These are phyloP conservation scores for Nicotiana attenuata DNA, from an alignment of 257 asterid genomes.

Conservation along the genomic window DNA sequence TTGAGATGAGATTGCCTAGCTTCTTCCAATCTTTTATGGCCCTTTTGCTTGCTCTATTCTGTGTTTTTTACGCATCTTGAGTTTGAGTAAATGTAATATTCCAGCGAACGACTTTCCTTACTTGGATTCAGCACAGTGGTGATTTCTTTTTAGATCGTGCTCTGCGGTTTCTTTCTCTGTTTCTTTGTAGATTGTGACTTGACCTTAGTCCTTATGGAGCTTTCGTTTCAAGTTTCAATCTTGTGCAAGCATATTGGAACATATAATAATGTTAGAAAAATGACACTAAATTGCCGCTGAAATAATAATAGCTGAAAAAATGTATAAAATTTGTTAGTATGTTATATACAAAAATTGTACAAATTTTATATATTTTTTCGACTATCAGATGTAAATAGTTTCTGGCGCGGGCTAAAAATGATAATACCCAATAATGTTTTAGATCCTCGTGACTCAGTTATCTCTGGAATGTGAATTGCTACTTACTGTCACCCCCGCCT, in stretches of 20 bases:
- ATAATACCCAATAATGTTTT: background rate
- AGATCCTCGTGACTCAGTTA: background rate
- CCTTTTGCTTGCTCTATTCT: background rate
- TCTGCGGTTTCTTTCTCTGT: background rate
- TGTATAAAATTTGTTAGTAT: too few species aligned
- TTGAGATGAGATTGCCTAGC: background rate
- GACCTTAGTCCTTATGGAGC: background rate
- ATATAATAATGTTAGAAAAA: too few species aligned
- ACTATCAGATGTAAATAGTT: too few species aligned
- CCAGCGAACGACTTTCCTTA: background rate
- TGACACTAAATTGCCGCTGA: too few species aligned
- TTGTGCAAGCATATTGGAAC: background rate
- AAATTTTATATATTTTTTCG: too few species aligned
- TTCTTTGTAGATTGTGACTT: background rate
- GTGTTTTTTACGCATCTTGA: background rate
- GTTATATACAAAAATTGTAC: too few species aligned
- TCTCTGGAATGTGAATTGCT: background rate
- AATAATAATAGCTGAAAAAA: too few species aligned
- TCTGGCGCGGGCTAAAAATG: too few species aligned
- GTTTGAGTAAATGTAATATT: constrained; percentile 11
- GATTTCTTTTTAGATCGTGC: background rate
- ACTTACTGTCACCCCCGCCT: background rate
- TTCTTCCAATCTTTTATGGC: background rate
- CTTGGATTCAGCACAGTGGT: background rate
- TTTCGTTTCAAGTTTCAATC: background rate